A percentile compares a stretch with the other conserved stretches of the same genome.
Conservation (phyloP, 2,329 filamentous ascomycete genomes). For the Colletotrichum liriopes region DNA sequence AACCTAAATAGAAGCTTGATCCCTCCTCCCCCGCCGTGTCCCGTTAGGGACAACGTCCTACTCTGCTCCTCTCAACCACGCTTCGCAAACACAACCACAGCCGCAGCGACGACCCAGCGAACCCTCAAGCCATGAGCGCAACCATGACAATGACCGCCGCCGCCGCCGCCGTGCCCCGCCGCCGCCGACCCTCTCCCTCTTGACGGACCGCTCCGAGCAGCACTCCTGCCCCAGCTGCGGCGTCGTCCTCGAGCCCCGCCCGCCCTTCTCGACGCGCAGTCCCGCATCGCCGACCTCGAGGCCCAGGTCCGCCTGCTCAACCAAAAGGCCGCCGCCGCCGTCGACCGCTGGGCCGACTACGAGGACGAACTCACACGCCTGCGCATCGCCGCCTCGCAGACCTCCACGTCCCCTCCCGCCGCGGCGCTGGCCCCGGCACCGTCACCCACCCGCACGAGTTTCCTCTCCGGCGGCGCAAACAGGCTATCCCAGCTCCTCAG, state of each 20-base stretch:
- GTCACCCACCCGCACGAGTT: conserved; percentile 58
- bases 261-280: conserved; percentile 69
- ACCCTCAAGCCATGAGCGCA: conserved; percentile 41
- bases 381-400: conserved; percentile 53
- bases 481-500: conserved; percentile 64
- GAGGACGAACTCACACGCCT: conserved; percentile 81
- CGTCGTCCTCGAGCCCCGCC: conserved; percentile 56
- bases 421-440: conserved; percentile 47
- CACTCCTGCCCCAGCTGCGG: conserved; percentile 69
- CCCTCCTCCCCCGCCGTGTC: background rate
- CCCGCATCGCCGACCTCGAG: conserved; percentile 78
- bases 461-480: conserved; percentile 61
- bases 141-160: conserved; percentile 44
- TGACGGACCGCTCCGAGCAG: conserved; percentile 40
- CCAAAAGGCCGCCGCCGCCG: conserved; percentile 77
- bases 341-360: conserved; percentile 82
- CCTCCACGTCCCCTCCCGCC: conserved; percentile 44
- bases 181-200: conserved; percentile 43
- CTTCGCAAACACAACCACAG: background rate
- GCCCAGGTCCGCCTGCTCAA: conserved; percentile 79
- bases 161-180: conserved; percentile 31
- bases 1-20: conserved; percentile 28
- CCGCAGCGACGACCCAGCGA: background rate
- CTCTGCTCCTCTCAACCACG: background rate
- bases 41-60: background rate